Base-by-base conservation (phyloP, 2,329 filamentous ascomycete species). In the Calonectria pseudoturangicola region DNA sequence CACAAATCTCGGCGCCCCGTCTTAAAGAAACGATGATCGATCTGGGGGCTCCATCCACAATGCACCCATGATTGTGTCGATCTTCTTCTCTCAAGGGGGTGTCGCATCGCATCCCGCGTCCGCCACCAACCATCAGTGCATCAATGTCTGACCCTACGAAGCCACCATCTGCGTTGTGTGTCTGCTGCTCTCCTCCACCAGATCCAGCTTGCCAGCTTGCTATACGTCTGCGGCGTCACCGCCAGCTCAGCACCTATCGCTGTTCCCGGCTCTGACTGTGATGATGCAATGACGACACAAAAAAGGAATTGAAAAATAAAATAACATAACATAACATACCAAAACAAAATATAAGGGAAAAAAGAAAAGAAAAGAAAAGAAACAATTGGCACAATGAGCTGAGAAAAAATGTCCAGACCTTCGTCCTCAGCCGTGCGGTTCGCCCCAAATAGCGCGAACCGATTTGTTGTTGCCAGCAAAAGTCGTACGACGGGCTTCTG, bases 401-500 rank as follows among this genome's bases (percentile, higher is more conserved):
- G 33, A 58, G 30, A 25, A 36, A 18, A 10, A 25, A 18, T 18
- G 33, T 10, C 47, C 12, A 7, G 25, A 15, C 43, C 43, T n/a
- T 16, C 30, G 36, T 41, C 18, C 50, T 33, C 43, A 43, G 43
- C 68, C 43, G 39, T 54, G 25, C 50, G 41, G 27, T 28, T 66
- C 36, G 15, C 51, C 43, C 62, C 50, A 45, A 33, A 58, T 66
- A 33, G 30, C 50, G 39, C 54, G 45, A 66, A 62, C 54, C 62
- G 45, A 63, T 51, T 27, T 33, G 30, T 21, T 21, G 27, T 28
- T 65, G 33, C 51, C 63, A 45, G 18, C 12, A 18, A 36, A 41
- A 56, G 72, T 66, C 70, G 64, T 74, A 71, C 73, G 73, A 73
- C 73, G 71, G 65, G 70, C 18, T 62, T 56, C 36, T 62, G 50